Evolutionary conservation across 2,329 filamentous ascomycete species (phyloP).

Genomic region (Nigrospora oryzae): DNA sequence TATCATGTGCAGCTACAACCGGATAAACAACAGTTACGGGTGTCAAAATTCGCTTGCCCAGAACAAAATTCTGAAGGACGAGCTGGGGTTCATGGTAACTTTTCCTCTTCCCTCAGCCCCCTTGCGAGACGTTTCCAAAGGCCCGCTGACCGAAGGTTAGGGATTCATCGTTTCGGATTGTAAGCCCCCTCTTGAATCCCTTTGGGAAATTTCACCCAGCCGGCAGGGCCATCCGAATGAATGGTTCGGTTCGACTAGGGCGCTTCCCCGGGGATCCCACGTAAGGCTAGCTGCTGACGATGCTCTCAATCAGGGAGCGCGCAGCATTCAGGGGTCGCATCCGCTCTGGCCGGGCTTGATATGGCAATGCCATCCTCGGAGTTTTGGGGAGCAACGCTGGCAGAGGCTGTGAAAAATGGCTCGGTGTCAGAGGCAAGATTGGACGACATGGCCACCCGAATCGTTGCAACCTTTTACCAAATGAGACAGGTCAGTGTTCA

Average conservation of each 20-base stretch:
- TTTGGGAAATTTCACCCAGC: too few relatives aligned
- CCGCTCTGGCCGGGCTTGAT: slow-evolving; percentile 45
- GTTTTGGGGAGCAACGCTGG: slow-evolving; percentile 39
- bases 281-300: too few relatives aligned
- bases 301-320: slow-evolving; percentile 28
- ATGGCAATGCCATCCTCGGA: slow-evolving; percentile 14
- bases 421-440: slow-evolving; percentile 46
- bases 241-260: too few relatives aligned
- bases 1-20: slow-evolving; percentile 44
- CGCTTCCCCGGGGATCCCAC: too few relatives aligned
- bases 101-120: background rate
- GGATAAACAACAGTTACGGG: slow-evolving; percentile 51
- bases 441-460: slow-evolving; percentile 50
- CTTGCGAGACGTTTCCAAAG: too few relatives aligned
- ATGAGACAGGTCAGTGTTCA: slow-evolving; percentile 21
- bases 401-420: slow-evolving; percentile 50
- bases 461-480: slow-evolving; percentile 46
- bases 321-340: slow-evolving; percentile 46
- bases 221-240: too few relatives aligned
- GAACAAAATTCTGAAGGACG: slow-evolving; percentile 44
- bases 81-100: slow-evolving; percentile 25
- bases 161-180: slow-evolving; percentile 48
- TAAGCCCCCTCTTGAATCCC: too few relatives aligned
- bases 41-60: slow-evolving; percentile 52
- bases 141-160: background rate